Percentiles rank a stretch among this genome's conserved stretches.
Conservation (phyloP, 139 green algal genomes). For the Astrephomene gubernaculifera region DNA sequence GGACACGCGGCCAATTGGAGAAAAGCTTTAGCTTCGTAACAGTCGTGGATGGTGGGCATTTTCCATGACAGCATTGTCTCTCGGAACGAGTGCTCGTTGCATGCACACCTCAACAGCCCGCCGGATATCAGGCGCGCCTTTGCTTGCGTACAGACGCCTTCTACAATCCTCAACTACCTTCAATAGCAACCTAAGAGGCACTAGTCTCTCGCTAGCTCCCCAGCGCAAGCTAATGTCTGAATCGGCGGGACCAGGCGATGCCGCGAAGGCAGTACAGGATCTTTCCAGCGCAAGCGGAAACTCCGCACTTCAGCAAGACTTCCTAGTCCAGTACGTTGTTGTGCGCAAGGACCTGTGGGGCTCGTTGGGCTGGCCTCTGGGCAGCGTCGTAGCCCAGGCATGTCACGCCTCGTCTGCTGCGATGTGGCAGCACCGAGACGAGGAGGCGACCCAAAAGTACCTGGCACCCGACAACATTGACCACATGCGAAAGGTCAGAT, state of each 20-base stretch:
- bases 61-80: not conserved
- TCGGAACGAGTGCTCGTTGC: not conserved
- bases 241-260: not conserved
- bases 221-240: not conserved
- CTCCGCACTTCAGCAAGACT: conserved; percentile 40
- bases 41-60: too few species aligned
- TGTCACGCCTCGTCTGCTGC: conserved; percentile 92
- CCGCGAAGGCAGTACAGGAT: not conserved
- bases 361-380: conserved; percentile 88
- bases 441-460: conserved; percentile 73
- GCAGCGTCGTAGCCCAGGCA: conserved; percentile 89
- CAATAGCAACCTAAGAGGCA: too few species aligned
- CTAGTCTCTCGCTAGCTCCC: too few species aligned
- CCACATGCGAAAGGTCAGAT: conserved; percentile 93
- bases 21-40: too few species aligned
- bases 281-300: not conserved
- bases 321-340: conserved; percentile 93
- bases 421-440: conserved; percentile 72
- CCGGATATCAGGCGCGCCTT: not conserved
- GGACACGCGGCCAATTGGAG: too few species aligned
- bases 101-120: not conserved
- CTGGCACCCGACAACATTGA: conserved; percentile 79
- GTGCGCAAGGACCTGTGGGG: conserved; percentile 90
- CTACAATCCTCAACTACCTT: too few species aligned
- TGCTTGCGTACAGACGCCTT: not conserved